phyloP scores from a whole-genome alignment of 164 flowering plant species.

The Warburgia ugandensis region DNA sequence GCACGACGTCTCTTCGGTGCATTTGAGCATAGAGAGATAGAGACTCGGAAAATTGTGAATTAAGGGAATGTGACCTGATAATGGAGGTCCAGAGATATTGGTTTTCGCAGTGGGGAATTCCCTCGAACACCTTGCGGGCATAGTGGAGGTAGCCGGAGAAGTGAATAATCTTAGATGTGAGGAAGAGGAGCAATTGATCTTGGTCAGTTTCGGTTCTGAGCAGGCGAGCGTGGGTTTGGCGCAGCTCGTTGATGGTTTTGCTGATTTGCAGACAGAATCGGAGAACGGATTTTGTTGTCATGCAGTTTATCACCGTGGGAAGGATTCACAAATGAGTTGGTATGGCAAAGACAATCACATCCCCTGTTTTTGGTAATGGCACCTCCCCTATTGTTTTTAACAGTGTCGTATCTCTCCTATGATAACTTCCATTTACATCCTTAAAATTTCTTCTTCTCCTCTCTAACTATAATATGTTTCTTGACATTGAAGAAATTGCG shows the following conservation, averaged over 20 bases:
- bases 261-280: slow-evolving; percentile 17
- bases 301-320: no score
- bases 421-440: no score
- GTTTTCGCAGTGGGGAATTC: slow-evolving; percentile 6
- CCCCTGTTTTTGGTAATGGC: no score
- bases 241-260: slow-evolving; percentile 22
- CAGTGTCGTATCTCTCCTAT: no score
- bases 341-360: no score
- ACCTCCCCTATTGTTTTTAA: no score
- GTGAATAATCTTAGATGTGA: slow-evolving; percentile 17
- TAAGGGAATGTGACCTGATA: slow-evolving; percentile 10
- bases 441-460: no score
- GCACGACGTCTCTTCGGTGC: slow-evolving; percentile 5
- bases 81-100: slow-evolving; percentile 8
- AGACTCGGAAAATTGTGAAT: neutral
- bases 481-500: no score
- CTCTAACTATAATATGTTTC: no score
- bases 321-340: no score
- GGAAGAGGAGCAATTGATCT: slow-evolving; percentile 7
- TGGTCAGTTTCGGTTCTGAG: slow-evolving; percentile 18
- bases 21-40: slow-evolving; percentile 7
- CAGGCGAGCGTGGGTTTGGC: slow-evolving; percentile 25
- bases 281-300: slow-evolving; percentile 12
- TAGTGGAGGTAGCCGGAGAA: slow-evolving; percentile 10
- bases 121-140: slow-evolving; percentile 9